Base-by-base conservation (phyloP, 495 filamentous ascomycete species). In the Neurospora terricola region DNA sequence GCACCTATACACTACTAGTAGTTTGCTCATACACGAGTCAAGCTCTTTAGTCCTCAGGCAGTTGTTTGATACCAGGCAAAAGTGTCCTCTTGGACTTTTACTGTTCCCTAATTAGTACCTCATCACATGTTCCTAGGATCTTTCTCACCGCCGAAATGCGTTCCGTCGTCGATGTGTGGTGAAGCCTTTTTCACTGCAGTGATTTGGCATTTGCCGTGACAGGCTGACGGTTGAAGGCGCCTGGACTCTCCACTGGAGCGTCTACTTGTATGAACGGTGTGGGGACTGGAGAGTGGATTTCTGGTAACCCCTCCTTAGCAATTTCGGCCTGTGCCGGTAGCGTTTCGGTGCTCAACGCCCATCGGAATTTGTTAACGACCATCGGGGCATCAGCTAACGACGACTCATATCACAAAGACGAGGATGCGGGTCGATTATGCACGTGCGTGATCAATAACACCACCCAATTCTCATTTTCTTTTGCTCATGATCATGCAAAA, bases 281-380 rank as follows among this genome's bases (percentile, higher is more conserved):
- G n/a, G n/a, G 48, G 48, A 59, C 21, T 2, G 23, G 12, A 45
- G 43, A 16, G 54, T 62, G 54, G 23, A 62, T 30, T 70, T 39
- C 21, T 34, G 16, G 71, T 39, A 30, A 36, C 69, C 34, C 66
- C 66, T 72, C 71, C 59, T 72, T 72, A 70, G 23, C 71, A 72
- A 72, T 72, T 70, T 72, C 71, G 62, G 38, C 38, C 38, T 62
- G 54, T 62, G 54, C 54, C 54, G 54, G 23, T 62, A 62, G 54
- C 54, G 54, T 30, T 62, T 62, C 54, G 54, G 54, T 16, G 54
- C 23, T 14, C 54, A 62, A 16, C 23, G 23, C 11, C 54, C 54
- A 62, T 62, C 54, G 54, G 23, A 30, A 62, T 62, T 62, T 30
- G 54, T 62, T 62, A 62, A 62, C 54, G 54, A 62, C 54, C 23